These are phyloP conservation scores for Fusarium tupiense DNA, from an alignment of 2,329 filamentous ascomycete genomes.

Conservation along the genomic window DNA sequence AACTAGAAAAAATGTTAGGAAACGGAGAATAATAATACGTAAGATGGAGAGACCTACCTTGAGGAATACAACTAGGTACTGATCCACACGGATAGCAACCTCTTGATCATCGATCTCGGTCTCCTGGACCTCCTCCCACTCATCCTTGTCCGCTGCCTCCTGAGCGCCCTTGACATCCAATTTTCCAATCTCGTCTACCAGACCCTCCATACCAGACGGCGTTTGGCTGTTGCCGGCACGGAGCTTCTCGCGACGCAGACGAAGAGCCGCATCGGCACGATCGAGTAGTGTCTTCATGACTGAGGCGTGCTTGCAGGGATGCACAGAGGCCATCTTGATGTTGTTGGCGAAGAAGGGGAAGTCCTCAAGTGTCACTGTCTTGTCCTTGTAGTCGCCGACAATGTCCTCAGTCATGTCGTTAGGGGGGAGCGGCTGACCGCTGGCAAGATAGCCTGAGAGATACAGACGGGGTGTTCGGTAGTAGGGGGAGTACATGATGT, in stretches of 20 bases:
- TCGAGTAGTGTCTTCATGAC: slow-evolving; percentile 99
- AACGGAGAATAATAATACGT: background rate
- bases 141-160: slow-evolving; percentile 63
- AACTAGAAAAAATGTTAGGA: slow-evolving; percentile 57
- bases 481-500: slow-evolving; percentile 97
- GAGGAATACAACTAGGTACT: slow-evolving; percentile 87
- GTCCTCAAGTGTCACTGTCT: slow-evolving; percentile 97
- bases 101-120: slow-evolving; percentile 73
- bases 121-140: slow-evolving; percentile 73
- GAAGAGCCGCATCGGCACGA: slow-evolving; percentile 91
- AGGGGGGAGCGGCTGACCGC: slow-evolving; percentile 83
- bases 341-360: slow-evolving; percentile 93
- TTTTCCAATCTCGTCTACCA: slow-evolving; percentile 82
- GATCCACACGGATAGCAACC: slow-evolving; percentile 85
- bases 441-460: slow-evolving; percentile 85
- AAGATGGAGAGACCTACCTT: slow-evolving; percentile 65
- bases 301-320: slow-evolving; percentile 95
- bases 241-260: slow-evolving; percentile 85
- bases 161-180: slow-evolving; percentile 66
- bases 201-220: slow-evolving; percentile 75
- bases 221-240: slow-evolving; percentile 53
- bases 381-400: slow-evolving; percentile 96
- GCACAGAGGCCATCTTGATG: slow-evolving; percentile 95
- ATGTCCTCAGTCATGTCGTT: slow-evolving; percentile 96
- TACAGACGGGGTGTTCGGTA: slow-evolving; percentile 96